A percentile compares a stretch with the other conserved stretches of the same genome.
These are phyloP conservation scores for Colletotrichum caudatum DNA, from an alignment of 2,329 filamentous ascomycete species.

Conservation along the genomic window DNA sequence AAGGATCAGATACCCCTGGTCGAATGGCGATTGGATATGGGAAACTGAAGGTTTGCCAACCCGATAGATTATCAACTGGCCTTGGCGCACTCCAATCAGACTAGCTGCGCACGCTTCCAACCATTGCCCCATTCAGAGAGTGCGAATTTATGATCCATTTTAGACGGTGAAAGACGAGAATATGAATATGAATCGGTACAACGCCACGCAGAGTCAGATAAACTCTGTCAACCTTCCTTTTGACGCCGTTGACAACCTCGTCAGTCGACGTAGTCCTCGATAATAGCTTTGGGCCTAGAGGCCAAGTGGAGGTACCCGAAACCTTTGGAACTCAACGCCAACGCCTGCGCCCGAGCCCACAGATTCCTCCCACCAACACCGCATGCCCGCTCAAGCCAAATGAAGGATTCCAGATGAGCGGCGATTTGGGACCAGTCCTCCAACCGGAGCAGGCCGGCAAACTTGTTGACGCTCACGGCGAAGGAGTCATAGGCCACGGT, in stretches of 20 bases:
- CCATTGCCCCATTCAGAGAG: neutral
- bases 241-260: neutral
- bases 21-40: neutral
- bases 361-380: neutral
- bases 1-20: slow-evolving; percentile 5
- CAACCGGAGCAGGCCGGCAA: neutral
- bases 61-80: neutral
- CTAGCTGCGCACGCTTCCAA: neutral
- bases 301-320: neutral
- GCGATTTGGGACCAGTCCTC: neutral
- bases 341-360: neutral
- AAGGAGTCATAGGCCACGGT: neutral
- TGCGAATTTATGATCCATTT: neutral
- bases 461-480: neutral
- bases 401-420: neutral
- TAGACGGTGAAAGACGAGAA: neutral
- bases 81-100: too few relatives aligned
- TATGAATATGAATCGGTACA: neutral
- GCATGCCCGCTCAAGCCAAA: slow-evolving; percentile 1
- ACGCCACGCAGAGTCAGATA: neutral
- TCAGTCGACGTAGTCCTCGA: neutral
- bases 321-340: neutral
- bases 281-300: too few relatives aligned
- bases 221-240: neutral
- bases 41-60: neutral